phyloP scores from a whole-genome alignment of 129 eudicot species.

The Tanacetum coccineum region DNA sequence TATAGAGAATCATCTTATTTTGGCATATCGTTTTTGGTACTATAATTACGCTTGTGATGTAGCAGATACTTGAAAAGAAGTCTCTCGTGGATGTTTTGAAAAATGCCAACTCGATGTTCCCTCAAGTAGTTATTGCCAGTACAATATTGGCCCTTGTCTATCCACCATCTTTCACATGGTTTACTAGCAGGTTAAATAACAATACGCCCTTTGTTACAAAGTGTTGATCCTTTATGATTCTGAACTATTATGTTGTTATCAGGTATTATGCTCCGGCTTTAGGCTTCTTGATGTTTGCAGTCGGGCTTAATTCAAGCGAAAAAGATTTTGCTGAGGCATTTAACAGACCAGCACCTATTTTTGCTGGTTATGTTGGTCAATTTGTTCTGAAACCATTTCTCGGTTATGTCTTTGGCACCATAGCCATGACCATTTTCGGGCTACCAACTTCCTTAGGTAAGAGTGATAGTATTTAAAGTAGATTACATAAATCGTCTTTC shows the following conservation, averaged over 20 bases:
- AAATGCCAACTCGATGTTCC: conserved; percentile 77
- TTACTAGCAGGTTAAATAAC: conserved; percentile 61
- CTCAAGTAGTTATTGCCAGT: conserved; percentile 86
- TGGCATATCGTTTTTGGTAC: no score
- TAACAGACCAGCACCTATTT: conserved; percentile 68
- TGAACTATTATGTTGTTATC: neutral
- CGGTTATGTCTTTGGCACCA: conserved; percentile 78
- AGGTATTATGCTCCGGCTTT: conserved; percentile 99
- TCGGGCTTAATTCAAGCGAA: conserved; percentile 89
- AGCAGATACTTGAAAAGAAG: conserved; percentile 45
- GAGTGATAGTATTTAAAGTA: neutral
- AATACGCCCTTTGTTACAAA: no score
- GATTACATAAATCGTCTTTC: no score
- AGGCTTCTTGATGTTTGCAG: conserved; percentile 98
- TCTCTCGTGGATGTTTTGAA: conserved; percentile 55
- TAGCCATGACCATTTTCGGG: conserved; percentile 53
- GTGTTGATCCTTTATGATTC: no score
- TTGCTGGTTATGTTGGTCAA: conserved; percentile 86
- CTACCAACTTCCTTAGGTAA: conserved; percentile 87
- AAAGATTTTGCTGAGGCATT: conserved; percentile 90
- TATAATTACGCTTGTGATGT: neutral
- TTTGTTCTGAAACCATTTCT: conserved; percentile 83
- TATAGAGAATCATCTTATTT: no score
- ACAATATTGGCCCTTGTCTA: conserved; percentile 85
- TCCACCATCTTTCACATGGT: conserved; percentile 99